Evolutionary conservation across 208 protist species (phyloP).

Genomic region (Wallacemonas sp.): DNA sequence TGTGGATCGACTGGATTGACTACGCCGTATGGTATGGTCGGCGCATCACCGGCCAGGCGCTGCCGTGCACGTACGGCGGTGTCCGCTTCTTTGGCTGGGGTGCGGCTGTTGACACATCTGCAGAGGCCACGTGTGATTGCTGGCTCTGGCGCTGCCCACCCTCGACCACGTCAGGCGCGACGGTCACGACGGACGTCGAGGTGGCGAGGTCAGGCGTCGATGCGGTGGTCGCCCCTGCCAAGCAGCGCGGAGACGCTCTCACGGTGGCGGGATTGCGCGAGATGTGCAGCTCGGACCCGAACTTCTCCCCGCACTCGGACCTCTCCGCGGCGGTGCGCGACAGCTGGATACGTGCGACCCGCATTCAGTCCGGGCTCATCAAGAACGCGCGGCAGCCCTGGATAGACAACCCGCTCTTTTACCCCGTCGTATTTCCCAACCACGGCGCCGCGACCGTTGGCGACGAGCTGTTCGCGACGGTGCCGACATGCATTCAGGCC

Average conservation of each 20-base stretch:
- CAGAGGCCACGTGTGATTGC: conserved; percentile 16
- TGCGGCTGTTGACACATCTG: conserved; percentile 17
- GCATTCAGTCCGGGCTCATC: too few relatives aligned
- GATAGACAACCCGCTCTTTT: conserved; percentile 1
- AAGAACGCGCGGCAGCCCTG: too few relatives aligned
- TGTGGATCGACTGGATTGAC: conserved; percentile 31
- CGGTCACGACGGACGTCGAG: not conserved
- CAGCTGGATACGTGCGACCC: too few relatives aligned
- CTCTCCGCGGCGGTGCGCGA: not conserved
- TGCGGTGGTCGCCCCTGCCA: not conserved
- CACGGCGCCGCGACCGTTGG: conserved; percentile 1
- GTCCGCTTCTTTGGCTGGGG: conserved; percentile 34
- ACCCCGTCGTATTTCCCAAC: conserved; percentile 15
- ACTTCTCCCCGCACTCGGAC: not conserved
- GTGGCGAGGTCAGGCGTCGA: not conserved
- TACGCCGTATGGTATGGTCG: conserved; percentile 5
- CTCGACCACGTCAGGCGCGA: not conserved
- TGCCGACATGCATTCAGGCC: conserved; percentile 35
- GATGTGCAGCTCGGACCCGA: conserved; percentile 3
- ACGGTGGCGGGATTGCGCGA: conserved; percentile 20
- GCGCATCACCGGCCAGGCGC: conserved; percentile 2
- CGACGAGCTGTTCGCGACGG: conserved; percentile 16
- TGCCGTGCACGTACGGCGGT: conserved; percentile 31
- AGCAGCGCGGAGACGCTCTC: not conserved
- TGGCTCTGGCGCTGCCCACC: conserved; percentile 29